Base-by-base conservation (phyloP, 2,329 filamentous ascomycete species). In the Penicillium psychrosexuale region DNA sequence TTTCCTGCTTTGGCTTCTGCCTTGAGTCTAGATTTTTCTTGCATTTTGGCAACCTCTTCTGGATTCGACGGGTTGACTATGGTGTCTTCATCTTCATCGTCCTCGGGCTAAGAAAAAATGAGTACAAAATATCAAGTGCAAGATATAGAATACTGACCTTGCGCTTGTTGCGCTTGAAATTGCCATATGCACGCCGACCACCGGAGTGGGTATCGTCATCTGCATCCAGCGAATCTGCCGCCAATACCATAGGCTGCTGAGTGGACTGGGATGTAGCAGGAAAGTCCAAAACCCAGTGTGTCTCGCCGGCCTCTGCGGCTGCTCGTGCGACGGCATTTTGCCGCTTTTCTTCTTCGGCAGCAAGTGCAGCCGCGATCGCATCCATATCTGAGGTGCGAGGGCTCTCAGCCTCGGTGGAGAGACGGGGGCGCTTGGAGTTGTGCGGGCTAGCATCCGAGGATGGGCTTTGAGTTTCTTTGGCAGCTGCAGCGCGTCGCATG, bases 401-500 rank as follows among this genome's bases (percentile, higher is more conserved):
- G 28, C 60, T 61, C 3, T 58, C 48, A 7, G 56, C 56, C 2
- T 66, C 57, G 5, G 60, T 64, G 0, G 72, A 74, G 8, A 69
- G 38, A 55, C 72, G 69, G 12, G 64, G 67, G 28, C 74, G 72
- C 53, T 77, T 77, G 1, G 73, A 63, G 2, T 65, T 66, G 1
- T 68, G 69, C 1, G 64, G 55, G 7, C n/a, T 28, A 31, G n/a
- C 36, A 19, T 63, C 54, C 15, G 82, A 75, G 54, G 84, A 42
- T 40, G 45, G 38, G n/a, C 30, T 48, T 28, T 38, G 50, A 6
- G 28, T 28, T 58, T 74, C 69, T 5, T 75, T 77, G 24, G 86
- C 83, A 47, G 87, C 85, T 47, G 86, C 88, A 59, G 89, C 89
- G 66, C 92, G 84, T 79, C 96, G 92, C 92, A 97, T 97, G 71